phyloP scores from a whole-genome alignment of 371 early-diverging fungal genomes.

The Syncephalastrum racemosum region DNA sequence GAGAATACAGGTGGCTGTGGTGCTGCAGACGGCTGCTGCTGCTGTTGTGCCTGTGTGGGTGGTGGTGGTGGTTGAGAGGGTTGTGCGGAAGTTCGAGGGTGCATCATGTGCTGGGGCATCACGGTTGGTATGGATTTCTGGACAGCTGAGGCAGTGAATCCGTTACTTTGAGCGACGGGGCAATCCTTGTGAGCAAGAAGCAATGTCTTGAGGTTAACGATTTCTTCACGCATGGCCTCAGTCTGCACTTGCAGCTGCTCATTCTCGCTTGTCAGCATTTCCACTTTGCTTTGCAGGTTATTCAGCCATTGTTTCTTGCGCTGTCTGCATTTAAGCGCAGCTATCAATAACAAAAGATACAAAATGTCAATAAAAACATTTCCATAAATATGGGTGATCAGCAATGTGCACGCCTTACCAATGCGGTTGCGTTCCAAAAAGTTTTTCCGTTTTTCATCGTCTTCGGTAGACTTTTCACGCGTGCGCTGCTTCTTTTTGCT shows the following conservation, averaged over 20 bases:
- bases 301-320: constrained; percentile 87
- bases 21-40: too few species aligned
- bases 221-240: constrained; percentile 67
- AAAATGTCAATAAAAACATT: constrained; percentile 4
- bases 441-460: constrained; percentile 71
- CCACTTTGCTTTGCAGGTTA: constrained; percentile 79
- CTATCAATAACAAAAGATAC: constrained; percentile 27
- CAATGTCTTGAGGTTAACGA: constrained; percentile 72
- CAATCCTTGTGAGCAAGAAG: constrained; percentile 80
- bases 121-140: constrained; percentile 12
- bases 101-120: constrained; percentile 20
- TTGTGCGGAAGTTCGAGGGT: constrained; percentile 1
- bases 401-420: constrained; percentile 41
- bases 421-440: constrained; percentile 86
- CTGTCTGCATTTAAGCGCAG: constrained; percentile 89
- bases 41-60: not conserved
- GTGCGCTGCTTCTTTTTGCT: constrained; percentile 26
- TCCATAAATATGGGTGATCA: not conserved
- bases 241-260: constrained; percentile 70
- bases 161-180: constrained; percentile 68
- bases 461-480: constrained; percentile 37
- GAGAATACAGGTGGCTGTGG: too few species aligned
- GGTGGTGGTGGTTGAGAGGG: not conserved
- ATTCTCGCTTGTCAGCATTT: constrained; percentile 69
- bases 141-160: constrained; percentile 26